Evolutionary conservation across 1,284 basidiomycete genomes (phyloP), one percentile per base, ranked within the genome.

Genomic region (Mixia osmundae): DNA sequence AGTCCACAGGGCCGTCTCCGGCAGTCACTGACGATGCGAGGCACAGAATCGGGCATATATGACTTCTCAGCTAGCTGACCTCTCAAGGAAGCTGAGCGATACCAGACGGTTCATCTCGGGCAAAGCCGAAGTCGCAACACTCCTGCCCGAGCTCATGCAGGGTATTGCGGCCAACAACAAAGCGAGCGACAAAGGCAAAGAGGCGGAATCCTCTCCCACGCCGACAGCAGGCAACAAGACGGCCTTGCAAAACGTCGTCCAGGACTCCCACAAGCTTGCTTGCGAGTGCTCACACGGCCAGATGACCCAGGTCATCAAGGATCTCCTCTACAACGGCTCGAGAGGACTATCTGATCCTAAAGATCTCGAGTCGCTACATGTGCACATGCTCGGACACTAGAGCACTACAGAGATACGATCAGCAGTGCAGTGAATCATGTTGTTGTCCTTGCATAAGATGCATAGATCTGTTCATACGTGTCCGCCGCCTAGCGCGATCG

Each of bases 281-380:
- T 65, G 71, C 7, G 83, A 94, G 52, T 77, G 76, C 0, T 77
- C 87, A 49, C 83, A 91, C 49, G 85, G 80, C 1, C 67, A 91
- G 39, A 76, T 87, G 41, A 64, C 79, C 0, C 82, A 87, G 54
- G 70, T 83, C 3, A 63, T 91, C 50, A 91, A 94, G 54, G 75
- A 85, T 45, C 26, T 46, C 5, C 39, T 56, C 3, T 56, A 55
- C 41, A 48, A 49, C 36, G 32, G 36, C 11, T 37, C 44, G 24
- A 18, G n/a, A n/a, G n/a, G n/a, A n/a, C n/a, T n/a, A n/a, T n/a
- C n/a, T n/a, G n/a, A n/a, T n/a, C n/a, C n/a, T n/a, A n/a, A n/a
- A n/a, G n/a, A n/a, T n/a, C n/a, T n/a, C n/a, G n/a, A n/a, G n/a
- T n/a, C n/a, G n/a, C n/a, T n/a, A n/a, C n/a, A n/a, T n/a, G n/a